phyloP scores from a whole-genome alignment of 495 filamentous ascomycete genomes.

The Hamigera avellanea region DNA sequence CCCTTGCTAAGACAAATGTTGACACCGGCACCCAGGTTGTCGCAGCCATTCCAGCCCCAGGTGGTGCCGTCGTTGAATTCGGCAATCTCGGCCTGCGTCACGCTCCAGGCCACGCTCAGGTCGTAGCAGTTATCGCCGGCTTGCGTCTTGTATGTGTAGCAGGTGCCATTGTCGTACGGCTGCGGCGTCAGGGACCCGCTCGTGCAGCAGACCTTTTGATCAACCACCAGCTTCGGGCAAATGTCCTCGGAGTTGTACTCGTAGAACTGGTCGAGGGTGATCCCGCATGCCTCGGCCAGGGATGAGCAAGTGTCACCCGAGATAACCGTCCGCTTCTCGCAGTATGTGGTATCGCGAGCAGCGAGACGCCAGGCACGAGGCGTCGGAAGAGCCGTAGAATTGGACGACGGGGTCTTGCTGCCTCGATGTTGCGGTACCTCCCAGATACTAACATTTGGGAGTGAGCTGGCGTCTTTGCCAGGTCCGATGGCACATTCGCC shows the following conservation, averaged over 20 bases:
- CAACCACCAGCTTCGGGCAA: slow-evolving; percentile 20
- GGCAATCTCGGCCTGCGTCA: slow-evolving; percentile 19
- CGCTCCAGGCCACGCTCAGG: slow-evolving; percentile 13
- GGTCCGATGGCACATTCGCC: too few species aligned
- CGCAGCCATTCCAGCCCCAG: slow-evolving; percentile 40
- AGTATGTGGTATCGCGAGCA: too few species aligned
- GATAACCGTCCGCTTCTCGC: too few species aligned
- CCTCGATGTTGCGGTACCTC: too few species aligned
- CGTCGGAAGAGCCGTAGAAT: too few species aligned
- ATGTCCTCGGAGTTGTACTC: slow-evolving; percentile 24
- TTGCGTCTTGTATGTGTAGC: slow-evolving; percentile 20
- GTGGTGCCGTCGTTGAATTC: slow-evolving; percentile 21
- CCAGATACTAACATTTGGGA: too few species aligned
- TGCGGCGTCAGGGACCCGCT: slow-evolving; percentile 22
- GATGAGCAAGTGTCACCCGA: slow-evolving; percentile 25
- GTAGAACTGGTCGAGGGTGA: slow-evolving; percentile 22
- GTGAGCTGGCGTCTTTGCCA: too few species aligned
- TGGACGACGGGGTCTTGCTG: too few species aligned
- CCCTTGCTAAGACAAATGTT: slow-evolving; percentile 41
- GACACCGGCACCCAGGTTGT: slow-evolving; percentile 8
- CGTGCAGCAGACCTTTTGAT: slow-evolving; percentile 36
- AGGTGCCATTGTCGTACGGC: slow-evolving; percentile 29
- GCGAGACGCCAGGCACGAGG: too few species aligned
- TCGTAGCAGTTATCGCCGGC: slow-evolving; percentile 16
- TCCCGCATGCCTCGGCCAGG: slow-evolving; percentile 28